Conservation (phyloP, 768 basidiomycete species). For the Suillus americanus region DNA sequence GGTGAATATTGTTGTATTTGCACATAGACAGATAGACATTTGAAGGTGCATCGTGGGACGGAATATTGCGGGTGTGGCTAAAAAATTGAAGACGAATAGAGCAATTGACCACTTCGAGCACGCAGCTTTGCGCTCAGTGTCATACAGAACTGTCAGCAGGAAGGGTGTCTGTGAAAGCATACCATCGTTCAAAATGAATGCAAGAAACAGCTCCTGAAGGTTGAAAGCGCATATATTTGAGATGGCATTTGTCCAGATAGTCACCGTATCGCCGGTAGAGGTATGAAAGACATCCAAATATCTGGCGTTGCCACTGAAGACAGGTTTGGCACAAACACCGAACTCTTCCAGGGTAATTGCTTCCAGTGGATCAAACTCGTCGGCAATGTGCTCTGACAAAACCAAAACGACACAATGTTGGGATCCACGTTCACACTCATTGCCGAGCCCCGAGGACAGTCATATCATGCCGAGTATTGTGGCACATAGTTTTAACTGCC, state of each 20-base stretch:
- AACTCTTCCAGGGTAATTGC: neutral
- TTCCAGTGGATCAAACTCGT: neutral
- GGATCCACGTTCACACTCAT: neutral
- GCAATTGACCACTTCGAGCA: neutral
- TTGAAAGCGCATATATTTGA: neutral
- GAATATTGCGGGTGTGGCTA: neutral
- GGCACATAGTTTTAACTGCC: neutral
- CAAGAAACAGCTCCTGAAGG: neutral
- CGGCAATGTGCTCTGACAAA: neutral
- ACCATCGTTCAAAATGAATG: constrained; percentile 1
- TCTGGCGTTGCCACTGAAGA: neutral
- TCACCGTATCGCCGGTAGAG: neutral
- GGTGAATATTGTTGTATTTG: neutral
- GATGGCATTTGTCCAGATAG: neutral
- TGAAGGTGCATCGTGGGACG: neutral
- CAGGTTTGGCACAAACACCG: neutral
- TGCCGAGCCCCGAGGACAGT: neutral
- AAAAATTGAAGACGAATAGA: neutral
- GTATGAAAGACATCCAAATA: neutral
- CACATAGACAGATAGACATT: neutral
- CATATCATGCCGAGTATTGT: neutral
- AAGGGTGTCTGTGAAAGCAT: neutral
- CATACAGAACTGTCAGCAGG: neutral
- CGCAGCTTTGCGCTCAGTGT: neutral
- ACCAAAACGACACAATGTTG: neutral